Percentiles rank a stretch among this genome's conserved stretches.
These are phyloP conservation scores for Aspergillus fructus DNA, from an alignment of 2,329 filamentous ascomycete species.

Conservation along the genomic window DNA sequence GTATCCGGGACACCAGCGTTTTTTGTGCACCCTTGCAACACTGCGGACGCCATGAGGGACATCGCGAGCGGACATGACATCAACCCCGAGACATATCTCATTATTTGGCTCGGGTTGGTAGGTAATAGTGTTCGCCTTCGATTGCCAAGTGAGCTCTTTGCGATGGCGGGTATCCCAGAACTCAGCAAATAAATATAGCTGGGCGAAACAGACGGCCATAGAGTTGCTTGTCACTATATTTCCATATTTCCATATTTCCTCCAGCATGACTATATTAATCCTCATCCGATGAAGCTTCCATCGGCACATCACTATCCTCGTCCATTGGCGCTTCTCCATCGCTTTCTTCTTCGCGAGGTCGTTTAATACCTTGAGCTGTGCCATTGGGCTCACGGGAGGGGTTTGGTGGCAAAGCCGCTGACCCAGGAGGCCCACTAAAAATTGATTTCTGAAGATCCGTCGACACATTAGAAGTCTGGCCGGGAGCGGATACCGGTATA, in stretches of 20 bases:
- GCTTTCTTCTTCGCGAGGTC: constrained; percentile 65
- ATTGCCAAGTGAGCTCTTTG: constrained; percentile 66
- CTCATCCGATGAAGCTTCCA: constrained; percentile 72
- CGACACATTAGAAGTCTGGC: constrained; percentile 59
- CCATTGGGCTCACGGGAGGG: constrained; percentile 44
- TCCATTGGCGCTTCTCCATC: constrained; percentile 59
- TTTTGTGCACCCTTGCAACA: constrained; percentile 90
- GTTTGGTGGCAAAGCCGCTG: constrained; percentile 49
- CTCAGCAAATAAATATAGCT: constrained; percentile 18
- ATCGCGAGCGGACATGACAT: constrained; percentile 50
- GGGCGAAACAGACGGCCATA: constrained; percentile 13
- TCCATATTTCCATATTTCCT: constrained; percentile 6
- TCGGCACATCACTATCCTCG: constrained; percentile 68
- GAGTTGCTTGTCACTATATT: constrained; percentile 8
- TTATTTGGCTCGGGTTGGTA: constrained; percentile 85
- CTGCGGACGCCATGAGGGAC: constrained; percentile 73
- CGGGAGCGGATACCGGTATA: constrained; percentile 55
- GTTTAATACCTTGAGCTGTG: constrained; percentile 60
- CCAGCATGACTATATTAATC: constrained; percentile 49
- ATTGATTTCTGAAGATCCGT: constrained; percentile 78
- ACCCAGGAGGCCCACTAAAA: constrained; percentile 62
- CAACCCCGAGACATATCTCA: constrained; percentile 66
- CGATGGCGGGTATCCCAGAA: constrained; percentile 22
- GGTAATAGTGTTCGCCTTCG: constrained; percentile 77
- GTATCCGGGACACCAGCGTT: constrained; percentile 74